Evolutionary conservation across 2,329 filamentous ascomycete species (phyloP), one percentile per base, ranked within the genome.

Genomic region (Phialophora expanda): DNA sequence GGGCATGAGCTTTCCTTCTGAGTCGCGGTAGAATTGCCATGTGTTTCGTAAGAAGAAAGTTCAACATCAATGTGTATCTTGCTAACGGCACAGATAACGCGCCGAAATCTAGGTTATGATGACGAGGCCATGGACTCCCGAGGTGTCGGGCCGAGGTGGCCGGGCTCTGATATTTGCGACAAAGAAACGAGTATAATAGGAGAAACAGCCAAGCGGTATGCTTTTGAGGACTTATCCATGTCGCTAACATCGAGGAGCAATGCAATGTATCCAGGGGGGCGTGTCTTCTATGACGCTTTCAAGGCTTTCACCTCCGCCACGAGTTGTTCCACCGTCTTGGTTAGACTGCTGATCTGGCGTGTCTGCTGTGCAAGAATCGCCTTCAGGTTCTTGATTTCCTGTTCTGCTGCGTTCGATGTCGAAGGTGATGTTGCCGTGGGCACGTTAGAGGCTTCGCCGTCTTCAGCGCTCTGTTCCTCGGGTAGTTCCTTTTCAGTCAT

Each of bases 351-450:
- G 44, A 73, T 56, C 56, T 73, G 72, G 50, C 67, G 67, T 41
- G 71, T 70, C 62, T 73, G 72, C 58, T 72, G 70, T 51, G 72
- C 72, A 53, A 73, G 67, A 55, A 73, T 54, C 4, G 71, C 65
- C 58, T 73, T 73, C 53, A 73, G 56, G 57, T 72, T 72, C 46
- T 69, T 68, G 55, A 73, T 70, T 46, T 73, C 72, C 12, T 66
- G 57, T 44, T 73, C 69, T 46, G 70, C 22, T 11, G 66, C 66
- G 20, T 66, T 64, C 14, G 58, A 58, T 38, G 30, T n/a, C 20
- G 46, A 44, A 12, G 58, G 20, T 32, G 57, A 28, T 7, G 55
- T 20, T 8, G 28, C 61, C 32, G 30, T 41, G 17, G 44, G 50
- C 38, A 54, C 20, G 26, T 32, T 41, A 26, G 30, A 61, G 11